Base-by-base conservation (phyloP, 2,329 filamentous ascomycete genomes). In the Xylaria sp. region DNA sequence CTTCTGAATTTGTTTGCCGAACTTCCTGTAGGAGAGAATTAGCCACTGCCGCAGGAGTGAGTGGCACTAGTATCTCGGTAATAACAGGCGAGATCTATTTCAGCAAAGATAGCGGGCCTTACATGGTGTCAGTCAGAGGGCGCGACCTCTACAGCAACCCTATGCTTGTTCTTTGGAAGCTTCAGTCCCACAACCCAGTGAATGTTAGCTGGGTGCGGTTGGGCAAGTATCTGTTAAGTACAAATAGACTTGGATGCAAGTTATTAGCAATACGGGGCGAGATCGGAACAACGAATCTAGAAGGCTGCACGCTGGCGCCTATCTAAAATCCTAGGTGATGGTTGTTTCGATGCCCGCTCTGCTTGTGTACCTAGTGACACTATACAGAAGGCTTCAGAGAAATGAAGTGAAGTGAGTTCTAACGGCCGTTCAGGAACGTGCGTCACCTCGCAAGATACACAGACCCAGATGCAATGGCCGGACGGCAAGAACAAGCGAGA, bases 1-100 rank as follows among this genome's bases (percentile, higher is more conserved):
- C 83, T 97, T 97, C 83, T 98, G 95, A 70, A 99, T 97, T 77
- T 97, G 92, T 84, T 99, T 99, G 78, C 95, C 95, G 83, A 99
- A 99, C 87, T 99, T 99, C 95, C 94, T 99, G 73, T 53, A 48
- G 66, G 61, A 54, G 59, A 10, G 10, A n/a, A 54, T 65, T 48
- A 64, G 55, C n/a, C 31, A 40, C 17, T 41, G 27, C 19, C 9
- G 3, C 11, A 41, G 35, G 9, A 33, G 10, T 2, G 46, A 27
- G 23, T 27, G 3, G 9, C 6, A 58, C 21, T 41, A 6, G 31
- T 49, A 15, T n/a, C 29, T 44, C 35, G 57, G 37, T 41, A 58
- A 52, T 8, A 51, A 48, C 54, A 54, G 54, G 15, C 43, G 54
- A 40, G 7, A 13, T 56, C n/a, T 31, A 47, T 25, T 35, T 49